phyloP scores from a whole-genome alignment of 139 green algal species.

The Mychonastes homosphaera region DNA sequence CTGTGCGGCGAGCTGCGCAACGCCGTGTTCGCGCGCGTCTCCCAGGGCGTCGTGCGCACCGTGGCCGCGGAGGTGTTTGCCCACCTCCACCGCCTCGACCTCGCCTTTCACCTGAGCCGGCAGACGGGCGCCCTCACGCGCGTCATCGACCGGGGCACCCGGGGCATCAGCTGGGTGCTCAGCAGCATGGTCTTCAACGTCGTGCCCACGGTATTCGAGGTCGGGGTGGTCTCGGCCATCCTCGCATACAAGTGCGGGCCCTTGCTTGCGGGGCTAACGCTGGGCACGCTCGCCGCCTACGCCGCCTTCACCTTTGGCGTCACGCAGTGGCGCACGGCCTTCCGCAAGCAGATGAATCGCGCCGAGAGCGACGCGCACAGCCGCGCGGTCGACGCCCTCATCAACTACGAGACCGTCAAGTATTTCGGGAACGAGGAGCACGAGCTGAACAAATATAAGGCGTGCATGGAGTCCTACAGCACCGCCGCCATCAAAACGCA shows the following conservation, averaged over 20 bases:
- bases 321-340: conserved; percentile 68
- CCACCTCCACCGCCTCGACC: conserved; percentile 82
- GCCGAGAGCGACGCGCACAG: conserved; percentile 56
- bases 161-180: conserved; percentile 94
- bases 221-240: conserved; percentile 49
- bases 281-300: conserved; percentile 76
- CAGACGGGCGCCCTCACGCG: conserved; percentile 81
- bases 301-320: conserved; percentile 78
- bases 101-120: conserved; percentile 74
- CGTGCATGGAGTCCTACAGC: conserved; percentile 54
- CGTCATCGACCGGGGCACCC: conserved; percentile 80
- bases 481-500: conserved; percentile 66
- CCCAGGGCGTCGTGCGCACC: conserved; percentile 59
- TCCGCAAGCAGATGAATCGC: conserved; percentile 79
- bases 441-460: conserved; percentile 72
- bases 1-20: conserved; percentile 77
- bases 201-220: conserved; percentile 83
- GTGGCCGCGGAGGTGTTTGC: conserved; percentile 67
- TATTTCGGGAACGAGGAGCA: conserved; percentile 86
- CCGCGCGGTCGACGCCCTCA: conserved; percentile 74
- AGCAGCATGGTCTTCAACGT: conserved; percentile 93
- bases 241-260: conserved; percentile 82
- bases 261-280: conserved; percentile 72
- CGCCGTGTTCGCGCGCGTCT: conserved; percentile 78
- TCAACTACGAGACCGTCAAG: conserved; percentile 97